Conservation (phyloP, 495 filamentous ascomycete genomes). For the Cudoniella acicularis region DNA sequence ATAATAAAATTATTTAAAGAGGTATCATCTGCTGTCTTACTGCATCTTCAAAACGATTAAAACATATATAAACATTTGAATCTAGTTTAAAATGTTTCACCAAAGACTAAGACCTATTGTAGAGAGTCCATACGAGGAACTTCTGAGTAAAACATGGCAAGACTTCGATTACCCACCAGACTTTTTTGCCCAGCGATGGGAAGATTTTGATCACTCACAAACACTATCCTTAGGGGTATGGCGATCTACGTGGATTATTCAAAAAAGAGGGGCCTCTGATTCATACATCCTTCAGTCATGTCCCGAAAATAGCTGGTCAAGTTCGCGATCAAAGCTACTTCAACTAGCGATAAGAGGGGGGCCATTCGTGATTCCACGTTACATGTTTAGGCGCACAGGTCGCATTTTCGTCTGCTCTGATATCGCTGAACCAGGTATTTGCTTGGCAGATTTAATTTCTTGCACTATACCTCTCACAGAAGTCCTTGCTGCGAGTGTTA, state of each 20-base stretch:
- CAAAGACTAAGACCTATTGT: too few relatives aligned
- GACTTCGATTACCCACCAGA: neutral
- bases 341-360: too few relatives aligned
- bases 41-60: too few relatives aligned
- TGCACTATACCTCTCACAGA: neutral
- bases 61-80: too few relatives aligned
- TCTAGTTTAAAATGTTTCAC: too few relatives aligned
- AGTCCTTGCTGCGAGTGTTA: neutral
- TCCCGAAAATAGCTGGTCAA: neutral
- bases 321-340: neutral
- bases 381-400: neutral
- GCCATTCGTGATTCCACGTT: neutral
- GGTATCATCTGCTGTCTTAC: too few relatives aligned
- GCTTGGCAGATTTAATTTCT: neutral
- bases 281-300: neutral
- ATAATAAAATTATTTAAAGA: too few relatives aligned
- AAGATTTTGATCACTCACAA: neutral
- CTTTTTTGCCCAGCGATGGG: neutral
- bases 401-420: neutral
- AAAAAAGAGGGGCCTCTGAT: neutral
- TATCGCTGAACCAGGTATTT: neutral
- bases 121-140: too few relatives aligned
- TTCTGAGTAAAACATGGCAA: neutral
- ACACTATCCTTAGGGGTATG: neutral
- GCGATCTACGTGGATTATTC: neutral